Base-by-base conservation (phyloP, 2,329 filamentous ascomycete species). In the Aspergillus thermomutatus region DNA sequence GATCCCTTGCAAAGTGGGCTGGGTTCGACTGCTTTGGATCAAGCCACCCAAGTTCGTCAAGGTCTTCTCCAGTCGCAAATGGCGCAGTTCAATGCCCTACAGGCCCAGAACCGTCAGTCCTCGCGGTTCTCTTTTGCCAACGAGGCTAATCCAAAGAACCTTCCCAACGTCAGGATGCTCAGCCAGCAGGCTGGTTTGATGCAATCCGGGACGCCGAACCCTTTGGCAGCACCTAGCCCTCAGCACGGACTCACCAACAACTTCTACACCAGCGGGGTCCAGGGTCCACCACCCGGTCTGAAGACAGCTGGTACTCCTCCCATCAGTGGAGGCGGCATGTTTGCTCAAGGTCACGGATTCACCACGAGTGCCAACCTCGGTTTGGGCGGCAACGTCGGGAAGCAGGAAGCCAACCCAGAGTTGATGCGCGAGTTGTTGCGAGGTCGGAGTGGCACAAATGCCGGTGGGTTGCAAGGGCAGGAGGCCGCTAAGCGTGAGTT, bases 401-500 rank as follows among this genome's bases (percentile, higher is more conserved):
- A 87, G 59, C 92, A 94, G 76, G 92, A 95, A 66, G 80, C 78
- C 52, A 85, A 82, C 63, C 83, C 87, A 64, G 89, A 92, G 64
- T 80, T 94, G 72, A 84, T 96, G 77, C 89, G 92, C 74, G 90
- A 91, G 73, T 81, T 96, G 69, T 83, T 95, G 71, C 87, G 92
- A 69, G 84, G 85, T 71, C 85, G 86, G 69, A 83, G 83, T 70
- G 75, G 80, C 61, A 73, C 76, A 57, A 79, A 77, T 72, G 82
- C 83, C 69, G 83, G 83, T 73, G 85, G 83, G 74, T 84, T 82
- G 75, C 89, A 91, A 77, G 82, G 83, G 75, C 87, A 90, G 78
- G 92, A 96, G 80, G 84, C 87, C 78, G 87, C 87, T 87, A 96
- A 96, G 91, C 92, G 92, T 96, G 92, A 96, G 92, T 96, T 89